Evolutionary conservation across 2,329 filamentous ascomycete species (phyloP).

Genomic region (Tolypocladium pustulatum): DNA sequence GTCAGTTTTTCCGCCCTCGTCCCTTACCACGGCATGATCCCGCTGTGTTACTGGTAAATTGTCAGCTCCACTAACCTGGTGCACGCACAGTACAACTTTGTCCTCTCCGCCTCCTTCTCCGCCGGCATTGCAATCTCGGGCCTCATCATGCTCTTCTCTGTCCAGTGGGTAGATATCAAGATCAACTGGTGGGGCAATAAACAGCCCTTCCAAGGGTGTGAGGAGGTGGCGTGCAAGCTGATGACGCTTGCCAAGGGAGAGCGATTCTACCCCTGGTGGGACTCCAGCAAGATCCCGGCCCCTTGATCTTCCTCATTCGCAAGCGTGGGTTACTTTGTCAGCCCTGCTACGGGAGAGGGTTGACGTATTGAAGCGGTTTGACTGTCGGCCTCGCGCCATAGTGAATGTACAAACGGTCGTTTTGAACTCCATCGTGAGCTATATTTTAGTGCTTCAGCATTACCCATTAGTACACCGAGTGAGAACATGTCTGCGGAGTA

Average conservation of each 20-base stretch:
- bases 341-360: not conserved
- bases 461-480: no score
- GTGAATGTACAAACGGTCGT: not conserved
- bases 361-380: not conserved
- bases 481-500: not conserved
- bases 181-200: conserved; percentile 37
- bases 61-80: not conserved
- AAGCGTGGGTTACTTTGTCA: not conserved
- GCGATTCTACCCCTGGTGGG: conserved; percentile 18
- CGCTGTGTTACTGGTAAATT: not conserved
- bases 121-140: conserved; percentile 33
- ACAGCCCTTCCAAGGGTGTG: conserved; percentile 12
- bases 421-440: no score
- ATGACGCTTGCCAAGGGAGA: conserved; percentile 12
- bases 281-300: conserved; percentile 9
- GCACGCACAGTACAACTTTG: conserved; percentile 29
- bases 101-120: conserved; percentile 34
- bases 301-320: conserved; percentile 3
- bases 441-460: no score
- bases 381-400: not conserved
- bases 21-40: conserved; percentile 11
- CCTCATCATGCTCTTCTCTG: conserved; percentile 36
- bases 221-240: conserved; percentile 11
- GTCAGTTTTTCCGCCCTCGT: conserved; percentile 33
- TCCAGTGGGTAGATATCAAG: conserved; percentile 26